A percentile compares a stretch with the other conserved stretches of the same genome.
These are phyloP conservation scores for Rhynchosporium secalis DNA, from an alignment of 2,329 filamentous ascomycete genomes.

Conservation along the genomic window DNA sequence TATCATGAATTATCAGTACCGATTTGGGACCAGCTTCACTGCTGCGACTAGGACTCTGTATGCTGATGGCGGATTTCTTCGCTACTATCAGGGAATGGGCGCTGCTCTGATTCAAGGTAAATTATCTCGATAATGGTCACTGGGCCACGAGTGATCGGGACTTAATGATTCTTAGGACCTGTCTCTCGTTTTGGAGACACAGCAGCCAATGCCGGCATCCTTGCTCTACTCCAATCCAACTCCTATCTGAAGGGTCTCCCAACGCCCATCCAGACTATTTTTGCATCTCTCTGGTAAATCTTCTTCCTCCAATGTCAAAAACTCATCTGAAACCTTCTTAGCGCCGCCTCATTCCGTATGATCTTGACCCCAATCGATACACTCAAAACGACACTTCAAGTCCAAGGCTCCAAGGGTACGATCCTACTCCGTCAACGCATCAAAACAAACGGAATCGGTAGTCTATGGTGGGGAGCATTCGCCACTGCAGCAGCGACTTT, in stretches of 20 bases:
- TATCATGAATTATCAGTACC: constrained; percentile 54
- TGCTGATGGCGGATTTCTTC: constrained; percentile 44
- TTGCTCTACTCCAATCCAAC: constrained; percentile 49
- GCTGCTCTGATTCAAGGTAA: constrained; percentile 49
- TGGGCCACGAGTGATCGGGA: not conserved
- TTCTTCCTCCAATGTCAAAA: constrained; percentile 1
- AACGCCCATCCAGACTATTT: constrained; percentile 47
- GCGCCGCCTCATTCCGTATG: constrained; percentile 50
- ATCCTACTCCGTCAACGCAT: constrained; percentile 46
- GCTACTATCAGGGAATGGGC: constrained; percentile 49
- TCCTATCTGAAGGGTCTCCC: constrained; percentile 47
- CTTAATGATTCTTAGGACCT: constrained; percentile 40
- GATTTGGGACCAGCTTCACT: constrained; percentile 47
- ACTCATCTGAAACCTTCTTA: constrained; percentile 23
- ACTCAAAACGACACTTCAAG: constrained; percentile 52
- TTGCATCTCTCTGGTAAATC: constrained; percentile 47
- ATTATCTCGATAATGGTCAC: not conserved
- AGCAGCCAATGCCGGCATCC: constrained; percentile 51
- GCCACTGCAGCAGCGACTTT: constrained; percentile 51
- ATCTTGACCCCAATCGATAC: constrained; percentile 51
- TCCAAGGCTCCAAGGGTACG: constrained; percentile 48
- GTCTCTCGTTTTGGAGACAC: constrained; percentile 50
- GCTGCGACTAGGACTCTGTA: constrained; percentile 45
- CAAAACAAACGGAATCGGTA: constrained; percentile 47
- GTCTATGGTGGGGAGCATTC: constrained; percentile 52